Evolutionary conservation across 164 flowering plant species (phyloP).

Genomic region (Paratinospora sagittata): DNA sequence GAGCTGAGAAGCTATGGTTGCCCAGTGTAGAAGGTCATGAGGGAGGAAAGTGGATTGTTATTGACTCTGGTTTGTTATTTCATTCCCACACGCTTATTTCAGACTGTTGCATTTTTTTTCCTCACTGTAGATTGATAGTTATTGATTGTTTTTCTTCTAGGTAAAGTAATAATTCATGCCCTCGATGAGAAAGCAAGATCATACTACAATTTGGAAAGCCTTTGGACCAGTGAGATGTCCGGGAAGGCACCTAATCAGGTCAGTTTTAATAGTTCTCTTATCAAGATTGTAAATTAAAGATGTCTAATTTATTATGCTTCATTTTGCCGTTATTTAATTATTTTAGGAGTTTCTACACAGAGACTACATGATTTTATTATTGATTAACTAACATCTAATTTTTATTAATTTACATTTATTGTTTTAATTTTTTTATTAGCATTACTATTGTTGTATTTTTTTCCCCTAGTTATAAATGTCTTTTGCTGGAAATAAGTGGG

Average conservation of each 20-base stretch:
- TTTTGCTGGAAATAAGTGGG: no score
- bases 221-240: conserved; percentile 41
- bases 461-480: no score
- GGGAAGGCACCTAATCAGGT: conserved; percentile 43
- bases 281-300: not conserved
- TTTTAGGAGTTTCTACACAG: no score
- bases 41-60: conserved; percentile 81
- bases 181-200: conserved; percentile 89
- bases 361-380: no score
- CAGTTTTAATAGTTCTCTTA: conserved; percentile 7
- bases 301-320: not conserved
- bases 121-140: no score
- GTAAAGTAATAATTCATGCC: conserved; percentile 75
- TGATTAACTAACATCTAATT: no score
- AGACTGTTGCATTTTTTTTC: not conserved
- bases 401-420: no score
- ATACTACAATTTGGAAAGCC: conserved; percentile 74
- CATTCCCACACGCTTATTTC: conserved; percentile 2
- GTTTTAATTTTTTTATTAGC: no score
- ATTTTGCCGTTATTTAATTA: no score
- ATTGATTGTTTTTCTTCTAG: conserved; percentile 25
- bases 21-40: conserved; percentile 80
- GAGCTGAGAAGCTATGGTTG: conserved; percentile 43
- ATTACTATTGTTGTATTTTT: no score
- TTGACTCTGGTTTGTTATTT: conserved; percentile 68